phyloP scores from a whole-genome alignment of 192 early-diverging fungal genomes.

The Backusella circina region DNA sequence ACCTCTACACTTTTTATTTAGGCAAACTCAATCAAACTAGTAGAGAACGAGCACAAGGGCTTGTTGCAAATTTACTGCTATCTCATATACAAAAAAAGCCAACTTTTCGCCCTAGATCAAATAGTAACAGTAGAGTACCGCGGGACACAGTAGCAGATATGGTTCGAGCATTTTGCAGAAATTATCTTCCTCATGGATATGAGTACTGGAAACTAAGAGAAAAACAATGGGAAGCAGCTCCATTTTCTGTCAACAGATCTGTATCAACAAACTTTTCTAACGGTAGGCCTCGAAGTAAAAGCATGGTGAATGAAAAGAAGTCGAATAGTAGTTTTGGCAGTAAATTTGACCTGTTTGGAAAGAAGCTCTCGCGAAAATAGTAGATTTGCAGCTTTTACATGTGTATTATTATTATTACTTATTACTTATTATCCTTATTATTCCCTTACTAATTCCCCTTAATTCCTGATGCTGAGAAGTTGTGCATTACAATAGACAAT shows the following conservation, averaged over 20 bases:
- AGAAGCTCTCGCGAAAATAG: neutral
- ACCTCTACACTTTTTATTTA: neutral
- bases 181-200: neutral
- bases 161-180: neutral
- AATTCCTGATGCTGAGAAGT: neutral
- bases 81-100: constrained; percentile 2
- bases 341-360: neutral
- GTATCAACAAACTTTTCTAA: neutral
- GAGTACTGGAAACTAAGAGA: neutral
- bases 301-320: neutral
- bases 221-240: neutral
- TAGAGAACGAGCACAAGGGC: constrained; percentile 1
- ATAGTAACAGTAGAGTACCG: neutral
- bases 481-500: neutral
- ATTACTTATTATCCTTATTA: neutral
- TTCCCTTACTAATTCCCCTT: too few relatives aligned
- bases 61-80: neutral
- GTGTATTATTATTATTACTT: neutral
- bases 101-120: neutral
- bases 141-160: neutral
- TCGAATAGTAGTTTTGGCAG: neutral
- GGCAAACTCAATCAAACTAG: neutral
- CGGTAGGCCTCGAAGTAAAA: neutral
- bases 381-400: neutral
- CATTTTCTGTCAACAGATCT: neutral